Evolutionary conservation across 768 basidiomycete genomes (phyloP), one percentile per base, ranked within the genome.

Genomic region (Rubroboletus satanas): DNA sequence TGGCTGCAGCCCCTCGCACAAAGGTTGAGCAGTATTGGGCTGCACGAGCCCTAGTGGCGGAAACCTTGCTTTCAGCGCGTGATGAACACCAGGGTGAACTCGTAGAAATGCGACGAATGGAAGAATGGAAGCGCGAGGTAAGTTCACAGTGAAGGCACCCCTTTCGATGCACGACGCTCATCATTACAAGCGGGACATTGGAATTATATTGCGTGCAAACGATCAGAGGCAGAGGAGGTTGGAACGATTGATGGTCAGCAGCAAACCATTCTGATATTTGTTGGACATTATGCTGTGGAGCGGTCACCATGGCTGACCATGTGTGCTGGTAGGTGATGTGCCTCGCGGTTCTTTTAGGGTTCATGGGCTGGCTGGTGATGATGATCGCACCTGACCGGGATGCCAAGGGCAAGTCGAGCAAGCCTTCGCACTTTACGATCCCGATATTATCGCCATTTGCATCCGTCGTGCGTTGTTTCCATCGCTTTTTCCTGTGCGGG

Each of bases 371-470:
- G 59, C 11, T 67, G 56, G 50, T 60, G 61, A 52, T 54, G 50
- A 49, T 56, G 44, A 48, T 56, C 31, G 36, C 65, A 21, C 55
- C 64, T 48, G 55, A 52, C 45, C 52, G 54, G 21, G 50, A 55
- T 18, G 42, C 54, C 49, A 62, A 50, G 49, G 17, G 43, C 46
- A 57, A 31, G 36, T 9, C 41, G 49, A 36, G 26, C 58, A 58
- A 49, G 46, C 55, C 84, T 1, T 74, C 79, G 1, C 88, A 89
- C 64, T 88, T 88, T 66, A 90, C 88, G 0, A 85, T 90, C 23
- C 87, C 88, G 5, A 83, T 90, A 4, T 67, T 90, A 17, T 90
- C 88, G 0, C 88, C 88, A 0, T 90, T 90, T 61, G 80, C 87
- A 2, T 88, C 87, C 10, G 88, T 90, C 65, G 88, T 90, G 23